Evolutionary conservation across 441 rosid species (phyloP), one percentile per base, ranked within the genome.

Genomic region (Gossypium schwendimanii): DNA sequence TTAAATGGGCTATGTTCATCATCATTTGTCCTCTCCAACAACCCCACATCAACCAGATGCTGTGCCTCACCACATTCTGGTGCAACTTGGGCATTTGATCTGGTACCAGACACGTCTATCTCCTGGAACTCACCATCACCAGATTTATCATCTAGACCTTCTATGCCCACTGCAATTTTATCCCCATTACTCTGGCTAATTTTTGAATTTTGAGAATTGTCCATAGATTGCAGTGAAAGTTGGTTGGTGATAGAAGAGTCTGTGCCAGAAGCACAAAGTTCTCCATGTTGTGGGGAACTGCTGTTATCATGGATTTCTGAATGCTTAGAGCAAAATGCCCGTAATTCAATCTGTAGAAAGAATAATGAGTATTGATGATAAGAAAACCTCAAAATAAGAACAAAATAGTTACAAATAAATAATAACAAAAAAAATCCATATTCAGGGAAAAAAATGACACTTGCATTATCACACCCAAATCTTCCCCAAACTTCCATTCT

Each of bases 401-500:
- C 21, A 3, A 18, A 50, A n/a, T 57, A 17, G 18, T 21, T 52
- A 6, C 65, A 41, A 65, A 5, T 45, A 50, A 47, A 31, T 41
- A 23, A 24, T 52, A 61, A 18, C 17, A 23, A 66, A 33, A 21
- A 23, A 39, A 44, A n/a, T 52, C 28, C 33, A 44, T 21, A 24
- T 63, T 73, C 77, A 28, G 44, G 49, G 73, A 33, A 33, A 68
- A 7, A 79, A 59, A n/a, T 36, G 66, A 72, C 72, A 78, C 97
- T 89, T 86, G 92, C 99, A 76, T 80, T 84, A 75, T 89, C 94
- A 77, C 81, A 80, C 71, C 98, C 99, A 76, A 77, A 83, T 70
- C 87, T 96, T 65, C 98, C 99, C 98, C 99, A 96, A 72, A 92
- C 86, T 85, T 94, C 99, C 85, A 96, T 82, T 76, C 88, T 88